A percentile compares a stretch with the other conserved stretches of the same genome.
phyloP scores from a whole-genome alignment of 345 rosid species.

The Gossypium raimondii region DNA sequence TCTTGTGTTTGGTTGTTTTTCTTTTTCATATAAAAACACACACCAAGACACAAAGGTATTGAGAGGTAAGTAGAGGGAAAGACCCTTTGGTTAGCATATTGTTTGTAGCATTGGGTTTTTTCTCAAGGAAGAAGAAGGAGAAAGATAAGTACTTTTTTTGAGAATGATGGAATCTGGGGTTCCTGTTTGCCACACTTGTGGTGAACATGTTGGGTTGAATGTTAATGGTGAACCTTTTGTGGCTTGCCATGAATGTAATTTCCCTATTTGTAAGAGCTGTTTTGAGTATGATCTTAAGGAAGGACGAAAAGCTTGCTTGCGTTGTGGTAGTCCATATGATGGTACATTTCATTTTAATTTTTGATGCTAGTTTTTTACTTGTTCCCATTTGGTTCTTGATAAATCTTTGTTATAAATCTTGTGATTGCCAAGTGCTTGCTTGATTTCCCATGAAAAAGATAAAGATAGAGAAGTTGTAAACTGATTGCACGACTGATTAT shows the following conservation, averaged over 20 bases:
- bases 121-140: neutral
- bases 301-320: conserved; percentile 72
- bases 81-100: neutral
- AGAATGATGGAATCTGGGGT: conserved; percentile 78
- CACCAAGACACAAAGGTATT: neutral
- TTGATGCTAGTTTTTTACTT: neutral
- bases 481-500: neutral
- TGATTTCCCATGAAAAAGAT: neutral
- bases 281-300: conserved; percentile 80
- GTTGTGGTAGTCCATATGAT: conserved; percentile 70
- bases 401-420: neutral
- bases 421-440: neutral
- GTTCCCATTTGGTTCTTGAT: neutral
- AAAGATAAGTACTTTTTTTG: neutral
- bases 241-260: conserved; percentile 81
- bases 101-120: conserved; percentile 13
- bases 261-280: conserved; percentile 88
- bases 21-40: conserved; percentile 26
- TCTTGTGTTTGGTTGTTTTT: conserved; percentile 12
- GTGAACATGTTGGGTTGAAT: conserved; percentile 61
- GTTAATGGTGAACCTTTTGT: conserved; percentile 66
- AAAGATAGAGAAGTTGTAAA: neutral
- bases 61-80: conserved; percentile 4
- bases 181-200: conserved; percentile 79
- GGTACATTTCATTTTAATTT: conserved; percentile 31